These are phyloP conservation scores for Eucalyptus guilfoylei DNA, from an alignment of 345 rosid species.

Conservation along the genomic window DNA sequence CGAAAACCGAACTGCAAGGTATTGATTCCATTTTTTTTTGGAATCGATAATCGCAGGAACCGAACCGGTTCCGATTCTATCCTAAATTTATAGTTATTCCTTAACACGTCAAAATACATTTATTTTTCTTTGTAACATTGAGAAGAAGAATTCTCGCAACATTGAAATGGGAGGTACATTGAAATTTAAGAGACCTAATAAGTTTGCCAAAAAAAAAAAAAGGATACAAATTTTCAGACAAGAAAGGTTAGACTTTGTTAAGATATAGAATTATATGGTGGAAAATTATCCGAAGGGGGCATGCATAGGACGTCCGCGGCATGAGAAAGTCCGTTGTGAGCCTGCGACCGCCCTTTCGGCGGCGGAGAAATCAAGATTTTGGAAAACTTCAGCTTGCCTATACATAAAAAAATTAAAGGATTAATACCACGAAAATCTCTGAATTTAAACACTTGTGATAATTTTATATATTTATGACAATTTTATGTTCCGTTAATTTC, in stretches of 20 bases:
- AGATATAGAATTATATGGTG: neutral
- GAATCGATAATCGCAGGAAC: rapidly evolving
- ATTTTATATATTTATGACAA: too few relatives aligned
- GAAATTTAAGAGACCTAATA: neutral
- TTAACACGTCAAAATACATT: neutral
- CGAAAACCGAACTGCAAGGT: rapidly evolving
- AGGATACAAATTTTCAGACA: neutral
- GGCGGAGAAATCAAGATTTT: neutral
- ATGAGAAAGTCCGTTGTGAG: neutral
- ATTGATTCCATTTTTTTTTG: too few relatives aligned
- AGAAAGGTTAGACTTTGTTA: neutral
- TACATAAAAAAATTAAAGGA: too few relatives aligned
- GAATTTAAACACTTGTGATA: rapidly evolving
- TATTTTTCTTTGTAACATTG: too few relatives aligned
- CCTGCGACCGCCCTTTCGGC: neutral
- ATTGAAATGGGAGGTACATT: neutral
- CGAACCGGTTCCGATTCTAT: rapidly evolving
- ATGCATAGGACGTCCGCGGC: neutral
- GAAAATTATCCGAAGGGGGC: neutral
- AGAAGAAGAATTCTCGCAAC: neutral
- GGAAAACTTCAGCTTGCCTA: neutral
- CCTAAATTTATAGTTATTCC: too few relatives aligned
- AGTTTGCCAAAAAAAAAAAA: neutral
- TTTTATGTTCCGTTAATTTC: too few relatives aligned
- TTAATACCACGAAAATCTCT: too few relatives aligned